Evolutionary conservation across 805 yeast genomes (phyloP).

Genomic region (Candida sonorensis): DNA sequence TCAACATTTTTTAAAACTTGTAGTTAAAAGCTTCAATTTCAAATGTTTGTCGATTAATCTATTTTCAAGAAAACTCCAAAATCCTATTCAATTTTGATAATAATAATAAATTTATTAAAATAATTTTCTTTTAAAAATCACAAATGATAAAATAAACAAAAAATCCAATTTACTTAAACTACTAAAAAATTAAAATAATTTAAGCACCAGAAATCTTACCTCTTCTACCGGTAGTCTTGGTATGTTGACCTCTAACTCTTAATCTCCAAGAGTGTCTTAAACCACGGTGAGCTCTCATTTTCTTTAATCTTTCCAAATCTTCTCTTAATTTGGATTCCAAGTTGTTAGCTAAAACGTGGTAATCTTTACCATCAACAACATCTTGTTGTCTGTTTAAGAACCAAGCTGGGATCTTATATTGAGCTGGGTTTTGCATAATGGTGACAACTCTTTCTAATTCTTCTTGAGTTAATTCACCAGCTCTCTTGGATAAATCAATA

Average conservation of each 20-base stretch:
- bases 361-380: conserved; percentile 97
- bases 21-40: too few species aligned
- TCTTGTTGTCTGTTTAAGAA: conserved; percentile 99
- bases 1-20: too few species aligned
- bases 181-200: conserved; percentile 5
- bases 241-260: conserved; percentile 99
- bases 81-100: too few species aligned
- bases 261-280: conserved; percentile 99
- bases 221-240: conserved; percentile 99
- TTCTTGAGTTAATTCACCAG: conserved; percentile 99
- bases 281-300: conserved; percentile 99
- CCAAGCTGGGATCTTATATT: conserved; percentile 99
- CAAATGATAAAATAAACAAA: too few species aligned
- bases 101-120: too few species aligned
- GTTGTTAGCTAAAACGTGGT: conserved; percentile 98
- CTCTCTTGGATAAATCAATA: conserved; percentile 96
- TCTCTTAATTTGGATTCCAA: conserved; percentile 99
- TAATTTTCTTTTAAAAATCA: too few species aligned
- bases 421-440: conserved; percentile 99
- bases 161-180: too few species aligned
- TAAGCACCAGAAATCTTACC: conserved; percentile 44
- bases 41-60: too few species aligned
- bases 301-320: conserved; percentile 99
- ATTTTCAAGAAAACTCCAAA: too few species aligned
- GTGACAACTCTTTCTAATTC: conserved; percentile 99